These are phyloP conservation scores for Gorgonomyces haynaldii DNA, from an alignment of 192 early-diverging fungal species.

Conservation along the genomic window DNA sequence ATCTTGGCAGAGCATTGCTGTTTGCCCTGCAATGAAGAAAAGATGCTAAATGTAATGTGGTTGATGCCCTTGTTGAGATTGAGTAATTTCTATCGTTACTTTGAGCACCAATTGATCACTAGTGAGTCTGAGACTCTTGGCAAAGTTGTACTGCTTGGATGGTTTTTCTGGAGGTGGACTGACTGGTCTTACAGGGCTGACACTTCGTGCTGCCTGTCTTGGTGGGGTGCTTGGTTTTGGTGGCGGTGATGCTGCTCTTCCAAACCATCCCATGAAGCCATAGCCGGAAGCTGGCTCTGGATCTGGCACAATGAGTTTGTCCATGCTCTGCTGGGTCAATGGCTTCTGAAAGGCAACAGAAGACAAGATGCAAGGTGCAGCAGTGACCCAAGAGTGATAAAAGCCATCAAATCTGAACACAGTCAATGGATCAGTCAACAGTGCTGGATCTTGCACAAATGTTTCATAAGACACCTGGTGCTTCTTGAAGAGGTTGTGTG, in stretches of 20 bases:
- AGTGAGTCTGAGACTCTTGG: conserved; percentile 82
- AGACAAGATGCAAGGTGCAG: conserved; percentile 49
- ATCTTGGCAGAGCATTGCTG: conserved; percentile 75
- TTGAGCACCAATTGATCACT: conserved; percentile 68
- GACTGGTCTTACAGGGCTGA: conserved; percentile 7
- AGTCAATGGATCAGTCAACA: conserved; percentile 40
- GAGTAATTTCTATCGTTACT: conserved; percentile 39
- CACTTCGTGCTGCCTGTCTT: neutral
- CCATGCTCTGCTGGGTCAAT: conserved; percentile 23
- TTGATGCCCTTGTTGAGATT: conserved; percentile 78
- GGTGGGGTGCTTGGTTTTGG: conserved; percentile 6
- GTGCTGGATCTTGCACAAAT: conserved; percentile 38
- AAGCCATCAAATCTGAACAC: conserved; percentile 42
- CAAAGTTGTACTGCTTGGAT: conserved; percentile 39
- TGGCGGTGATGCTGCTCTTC: neutral
- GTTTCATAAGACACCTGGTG: conserved; percentile 41
- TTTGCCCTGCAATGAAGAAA: conserved; percentile 61
- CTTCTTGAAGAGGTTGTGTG: conserved; percentile 33
- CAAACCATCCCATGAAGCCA: conserved; percentile 2
- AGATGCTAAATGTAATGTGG: conserved; percentile 78
- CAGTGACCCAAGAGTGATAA: conserved; percentile 51
- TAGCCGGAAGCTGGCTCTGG: conserved; percentile 1
- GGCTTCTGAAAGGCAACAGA: conserved; percentile 45
- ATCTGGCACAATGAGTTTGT: conserved; percentile 4
- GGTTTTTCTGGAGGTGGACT: neutral